These are phyloP conservation scores for Ophiostoma ips DNA, from an alignment of 2,329 filamentous ascomycete genomes.

Conservation along the genomic window DNA sequence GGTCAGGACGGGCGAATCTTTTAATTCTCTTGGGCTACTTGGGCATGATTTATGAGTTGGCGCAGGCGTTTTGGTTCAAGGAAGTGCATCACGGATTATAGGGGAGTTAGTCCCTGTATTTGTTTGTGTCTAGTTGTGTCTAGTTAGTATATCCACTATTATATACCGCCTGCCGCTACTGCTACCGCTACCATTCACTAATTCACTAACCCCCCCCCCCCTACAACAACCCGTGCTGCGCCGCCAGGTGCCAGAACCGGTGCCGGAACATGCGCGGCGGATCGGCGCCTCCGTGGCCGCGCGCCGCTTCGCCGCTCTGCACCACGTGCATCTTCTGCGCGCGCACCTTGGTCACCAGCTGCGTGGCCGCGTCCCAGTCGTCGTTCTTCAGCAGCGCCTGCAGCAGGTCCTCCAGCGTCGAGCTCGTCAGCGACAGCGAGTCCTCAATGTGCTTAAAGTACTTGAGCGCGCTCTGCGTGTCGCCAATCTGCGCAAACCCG, in stretches of 20 bases:
- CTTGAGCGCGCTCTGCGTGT: conserved; percentile 33
- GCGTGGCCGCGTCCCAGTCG: conserved; percentile 14
- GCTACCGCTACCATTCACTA: too few relatives aligned
- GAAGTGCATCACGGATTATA: too few relatives aligned
- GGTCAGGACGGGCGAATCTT: too few relatives aligned
- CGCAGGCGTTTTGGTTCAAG: too few relatives aligned
- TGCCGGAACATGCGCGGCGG: conserved; percentile 30
- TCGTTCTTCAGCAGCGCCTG: conserved; percentile 15
- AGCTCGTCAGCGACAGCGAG: conserved; percentile 26
- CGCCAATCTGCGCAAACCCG: conserved; percentile 45
- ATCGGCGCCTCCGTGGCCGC: conserved; percentile 7
- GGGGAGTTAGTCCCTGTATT: too few relatives aligned
- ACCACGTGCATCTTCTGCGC: conserved; percentile 14
- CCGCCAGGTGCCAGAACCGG: conserved; percentile 35
- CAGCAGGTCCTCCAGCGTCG: conserved; percentile 31
- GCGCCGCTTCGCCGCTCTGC: conserved; percentile 12
- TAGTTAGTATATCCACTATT: too few relatives aligned
- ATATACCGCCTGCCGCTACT: too few relatives aligned
- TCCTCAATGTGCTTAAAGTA: conserved; percentile 33
- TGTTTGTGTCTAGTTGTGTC: too few relatives aligned
- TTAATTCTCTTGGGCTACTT: too few relatives aligned
- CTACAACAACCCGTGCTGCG: conserved; percentile 22
- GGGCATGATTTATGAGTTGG: too few relatives aligned
- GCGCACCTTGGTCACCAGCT: conserved; percentile 17
- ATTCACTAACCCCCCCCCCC: not conserved